Evolutionary conservation across 1,284 basidiomycete genomes (phyloP).

Genomic region (Somion occarium): DNA sequence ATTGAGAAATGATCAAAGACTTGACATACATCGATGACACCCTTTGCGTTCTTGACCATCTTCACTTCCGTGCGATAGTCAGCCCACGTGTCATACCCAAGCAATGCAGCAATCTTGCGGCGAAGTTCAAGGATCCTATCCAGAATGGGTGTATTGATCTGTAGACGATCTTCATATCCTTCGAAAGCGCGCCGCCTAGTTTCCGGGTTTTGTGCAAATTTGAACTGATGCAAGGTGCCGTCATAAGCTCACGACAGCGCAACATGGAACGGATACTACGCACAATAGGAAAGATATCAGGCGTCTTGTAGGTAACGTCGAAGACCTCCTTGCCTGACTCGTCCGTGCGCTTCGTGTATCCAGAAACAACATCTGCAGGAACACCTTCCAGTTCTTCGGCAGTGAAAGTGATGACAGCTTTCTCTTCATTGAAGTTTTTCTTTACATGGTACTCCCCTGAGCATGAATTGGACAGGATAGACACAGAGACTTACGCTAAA

Average conservation of each 20-base stretch:
- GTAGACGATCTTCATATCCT: conserved; percentile 63
- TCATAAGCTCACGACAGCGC: not conserved
- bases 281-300: conserved; percentile 77
- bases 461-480: not conserved
- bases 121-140: conserved; percentile 63
- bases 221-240: conserved; percentile 61
- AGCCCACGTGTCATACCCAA: conserved; percentile 78
- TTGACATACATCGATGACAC: conserved; percentile 36
- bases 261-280: too few relatives aligned
- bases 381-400: conserved; percentile 74
- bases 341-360: conserved; percentile 62
- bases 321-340: conserved; percentile 48
- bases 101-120: conserved; percentile 57
- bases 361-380: conserved; percentile 70
- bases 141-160: conserved; percentile 66
- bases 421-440: conserved; percentile 88
- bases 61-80: conserved; percentile 79
- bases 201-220: conserved; percentile 66
- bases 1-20: too few relatives aligned
- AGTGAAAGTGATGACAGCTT: conserved; percentile 63
- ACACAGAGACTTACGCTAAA: conserved; percentile 53
- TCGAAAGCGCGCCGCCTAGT: conserved; percentile 64
- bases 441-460: conserved; percentile 23
- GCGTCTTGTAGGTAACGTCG: conserved; percentile 67
- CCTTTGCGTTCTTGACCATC: conserved; percentile 73